A percentile compares a stretch with the other conserved stretches of the same genome.
phyloP scores from a whole-genome alignment of 2,329 filamentous ascomycete species.

The Mycosphaerella arachidis region DNA sequence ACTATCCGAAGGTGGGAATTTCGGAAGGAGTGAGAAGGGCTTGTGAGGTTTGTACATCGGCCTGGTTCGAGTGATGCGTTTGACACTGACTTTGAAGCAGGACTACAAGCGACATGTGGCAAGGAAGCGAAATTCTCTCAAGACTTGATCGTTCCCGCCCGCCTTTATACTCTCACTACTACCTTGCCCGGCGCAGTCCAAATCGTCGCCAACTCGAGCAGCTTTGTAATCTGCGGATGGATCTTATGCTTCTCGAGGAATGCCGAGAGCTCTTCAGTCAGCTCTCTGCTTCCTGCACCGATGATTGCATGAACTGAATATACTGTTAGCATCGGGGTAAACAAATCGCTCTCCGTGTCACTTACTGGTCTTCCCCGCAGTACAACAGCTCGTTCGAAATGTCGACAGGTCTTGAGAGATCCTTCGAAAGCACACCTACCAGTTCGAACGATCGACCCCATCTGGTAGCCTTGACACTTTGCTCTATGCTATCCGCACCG shows the following conservation, averaged over 20 bases:
- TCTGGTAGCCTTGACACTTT: conserved; percentile 37
- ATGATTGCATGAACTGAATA: conserved; percentile 16
- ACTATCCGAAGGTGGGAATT: conserved; percentile 48
- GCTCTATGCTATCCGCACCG: conserved; percentile 42
- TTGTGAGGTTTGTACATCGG: conserved; percentile 37
- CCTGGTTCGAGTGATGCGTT: too few relatives aligned
- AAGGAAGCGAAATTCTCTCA: conserved; percentile 2
- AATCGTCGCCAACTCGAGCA: conserved; percentile 29
- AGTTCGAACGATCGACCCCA: conserved; percentile 36
- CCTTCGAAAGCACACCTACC: conserved; percentile 28
- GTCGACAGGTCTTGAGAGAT: conserved; percentile 14
- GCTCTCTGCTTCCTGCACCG: conserved; percentile 39
- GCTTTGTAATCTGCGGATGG: conserved; percentile 36
- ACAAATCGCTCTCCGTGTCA: not conserved
- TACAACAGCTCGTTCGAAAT: conserved; percentile 19
- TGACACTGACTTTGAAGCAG: not conserved
- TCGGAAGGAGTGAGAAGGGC: conserved; percentile 49
- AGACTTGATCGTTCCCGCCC: not conserved
- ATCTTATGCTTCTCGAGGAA: conserved; percentile 40
- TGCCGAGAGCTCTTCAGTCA: conserved; percentile 37
- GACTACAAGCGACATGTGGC: conserved; percentile 26
- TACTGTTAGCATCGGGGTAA: not conserved
- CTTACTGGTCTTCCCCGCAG: conserved; percentile 20
- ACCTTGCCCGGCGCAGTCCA: conserved; percentile 34
- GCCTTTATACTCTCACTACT: conserved; percentile 19